Evolutionary conservation across 495 filamentous ascomycete species (phyloP), one percentile per base, ranked within the genome.

Genomic region (Xylaria venustula): DNA sequence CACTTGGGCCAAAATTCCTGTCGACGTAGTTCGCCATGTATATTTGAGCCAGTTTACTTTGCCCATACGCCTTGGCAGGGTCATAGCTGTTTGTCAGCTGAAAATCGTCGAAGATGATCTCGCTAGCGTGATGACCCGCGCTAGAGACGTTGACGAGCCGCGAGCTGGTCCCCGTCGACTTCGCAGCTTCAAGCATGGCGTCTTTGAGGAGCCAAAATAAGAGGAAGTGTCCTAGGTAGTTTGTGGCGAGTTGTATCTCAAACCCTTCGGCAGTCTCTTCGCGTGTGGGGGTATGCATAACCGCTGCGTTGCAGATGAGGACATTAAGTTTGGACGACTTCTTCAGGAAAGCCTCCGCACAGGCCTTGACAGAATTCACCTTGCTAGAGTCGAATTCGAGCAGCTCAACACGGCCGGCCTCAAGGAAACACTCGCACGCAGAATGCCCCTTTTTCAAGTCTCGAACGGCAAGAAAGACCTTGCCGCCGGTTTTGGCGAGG

Each of bases 191-290:
- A 6, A 47, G 15, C 37, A 40, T 40, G 22, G 71, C 59, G 15
- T 64, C 60, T 58, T 75, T 72, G 36, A 83, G 71, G 0, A 78
- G 75, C 14, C 74, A 47, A 69, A 81, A 80, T 17, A 83, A 70
- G 28, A 81, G 73, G 70, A 80, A 83, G 45, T 82, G 77, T 1
- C 55, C 68, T 0, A 82, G 68, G 58, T 83, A 74, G 64, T 81
- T 79, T 9, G 71, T 77, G 17, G 70, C 73, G 53, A 83, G 76
- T 51, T 82, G 75, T 0, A 64, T 65, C 59, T 82, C 79, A 58
- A 75, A 73, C 8, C 73, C 75, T 54, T 83, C 79, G 2, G 51
- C 61, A 2, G 75, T 80, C 41, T 57, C 55, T 15, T 75, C 63
- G 17, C 50, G 50, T 3, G 50, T 54, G 8, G 74, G 75, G n/a